Conservation (phyloP, 345 rosid genomes). For the Atalantia buxifolia region DNA sequence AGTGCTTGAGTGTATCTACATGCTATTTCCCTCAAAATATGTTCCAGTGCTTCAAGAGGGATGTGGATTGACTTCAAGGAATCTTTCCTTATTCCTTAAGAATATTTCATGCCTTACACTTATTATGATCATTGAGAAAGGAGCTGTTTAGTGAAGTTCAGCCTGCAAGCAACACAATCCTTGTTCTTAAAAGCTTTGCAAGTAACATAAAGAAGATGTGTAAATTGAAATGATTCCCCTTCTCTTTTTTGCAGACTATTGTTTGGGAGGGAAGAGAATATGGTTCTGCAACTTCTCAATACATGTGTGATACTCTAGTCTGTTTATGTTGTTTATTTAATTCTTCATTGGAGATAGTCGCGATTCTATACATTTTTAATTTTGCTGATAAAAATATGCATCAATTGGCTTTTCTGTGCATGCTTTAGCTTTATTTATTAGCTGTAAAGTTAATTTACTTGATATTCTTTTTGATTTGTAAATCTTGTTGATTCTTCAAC, state of each 20-base stretch:
- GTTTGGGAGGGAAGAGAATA: not conserved
- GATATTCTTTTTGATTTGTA: not conserved
- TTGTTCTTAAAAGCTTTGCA: slow-evolving; percentile 4
- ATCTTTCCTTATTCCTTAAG: not conserved
- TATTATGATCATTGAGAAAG: not conserved
- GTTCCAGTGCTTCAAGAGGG: slow-evolving; percentile 35
- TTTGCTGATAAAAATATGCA: not conserved
- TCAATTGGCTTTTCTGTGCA: not conserved
- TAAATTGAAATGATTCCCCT: not conserved
- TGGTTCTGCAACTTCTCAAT: not conserved
- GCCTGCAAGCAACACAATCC: not conserved
- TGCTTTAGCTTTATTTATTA: not conserved
- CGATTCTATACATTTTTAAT: not conserved
- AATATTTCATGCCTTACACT: not conserved
- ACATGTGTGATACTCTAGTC: not conserved
- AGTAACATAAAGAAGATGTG: slow-evolving; percentile 6
- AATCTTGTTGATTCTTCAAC: not conserved
- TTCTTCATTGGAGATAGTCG: not conserved
- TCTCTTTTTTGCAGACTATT: not conserved
- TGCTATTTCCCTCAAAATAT: slow-evolving; percentile 14
- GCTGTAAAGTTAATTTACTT: not conserved
- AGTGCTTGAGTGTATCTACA: not conserved
- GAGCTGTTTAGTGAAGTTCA: not conserved
- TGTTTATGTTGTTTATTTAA: not conserved
- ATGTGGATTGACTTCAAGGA: slow-evolving; percentile 30